Base-by-base conservation (phyloP, 371 early-diverging fungal genomes). In the Catenaria anguillulae region DNA sequence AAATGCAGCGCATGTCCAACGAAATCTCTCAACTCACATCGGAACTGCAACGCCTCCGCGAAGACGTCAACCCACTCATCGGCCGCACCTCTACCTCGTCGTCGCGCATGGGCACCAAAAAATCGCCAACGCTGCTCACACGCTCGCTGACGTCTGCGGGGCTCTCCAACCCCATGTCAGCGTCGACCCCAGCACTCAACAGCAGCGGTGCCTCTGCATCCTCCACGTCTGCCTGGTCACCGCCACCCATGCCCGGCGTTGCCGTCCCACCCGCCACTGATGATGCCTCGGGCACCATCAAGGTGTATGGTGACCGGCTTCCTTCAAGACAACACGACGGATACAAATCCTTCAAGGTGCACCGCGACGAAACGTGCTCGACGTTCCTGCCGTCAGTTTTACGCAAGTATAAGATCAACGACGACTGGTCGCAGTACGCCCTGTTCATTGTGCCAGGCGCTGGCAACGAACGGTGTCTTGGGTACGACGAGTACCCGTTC, bases 351-450 rank as follows among this genome's bases (percentile, higher is more conserved):
- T 89, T 93, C 60, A 81, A 87, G 37, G 81, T 94, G 17, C 79
- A 85, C 48, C 69, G 82, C 26, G 86, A 84, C 40, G 93, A 93
- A 65, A 80, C 89, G 12, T 88, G 92, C 66, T 77, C 84, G 37
- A 89, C 87, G 67, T 86, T 94, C 12, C 75, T 97, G 23, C 86
- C 84, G 5, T 86, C 85, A 13, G 88, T 89, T 0, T 72, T 97
- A 52, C 85, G 85, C 62, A 92, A 93, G 72, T 94, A 92, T 75
- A 90, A 93, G 66, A 86, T 97, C 29, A 67, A 70, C 42, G 91
- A 89, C 68, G 86, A 89, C 65, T 90, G 90, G 91, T 80, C 81
- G 61, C 80, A 90, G 62, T 93, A 92, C 69, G 80, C 85, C 2
- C 71, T 93, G 29, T 86, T 89, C 73, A 82, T 93, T 35, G 24